Evolutionary conservation across 2,329 filamentous ascomycete species (phyloP).

Genomic region (Neocatenulostroma microsporum): DNA sequence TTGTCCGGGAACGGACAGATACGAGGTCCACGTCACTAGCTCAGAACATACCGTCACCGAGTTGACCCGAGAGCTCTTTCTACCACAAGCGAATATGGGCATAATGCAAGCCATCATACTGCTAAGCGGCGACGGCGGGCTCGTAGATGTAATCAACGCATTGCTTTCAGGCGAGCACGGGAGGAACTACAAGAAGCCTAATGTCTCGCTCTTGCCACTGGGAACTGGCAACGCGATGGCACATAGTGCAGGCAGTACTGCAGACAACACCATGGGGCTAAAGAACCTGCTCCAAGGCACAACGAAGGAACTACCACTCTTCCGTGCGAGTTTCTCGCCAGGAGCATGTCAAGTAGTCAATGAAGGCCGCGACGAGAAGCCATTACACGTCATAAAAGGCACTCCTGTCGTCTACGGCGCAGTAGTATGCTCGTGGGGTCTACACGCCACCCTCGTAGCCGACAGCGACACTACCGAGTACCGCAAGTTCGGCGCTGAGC

Average conservation of each 20-base stretch:
- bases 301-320: conserved; percentile 34
- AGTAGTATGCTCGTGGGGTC: conserved; percentile 82
- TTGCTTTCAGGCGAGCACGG: conserved; percentile 34
- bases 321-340: conserved; percentile 39
- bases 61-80: conserved; percentile 48
- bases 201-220: conserved; percentile 48
- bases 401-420: conserved; percentile 52
- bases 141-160: conserved; percentile 74
- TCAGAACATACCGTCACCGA: conserved; percentile 57
- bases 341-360: conserved; percentile 36
- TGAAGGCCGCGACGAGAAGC: conserved; percentile 38
- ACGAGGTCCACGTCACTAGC: conserved; percentile 54
- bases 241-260: conserved; percentile 34
- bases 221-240: conserved; percentile 46
- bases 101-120: conserved; percentile 59
- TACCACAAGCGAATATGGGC: conserved; percentile 43
- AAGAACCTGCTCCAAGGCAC: conserved; percentile 29
- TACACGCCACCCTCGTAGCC: conserved; percentile 81
- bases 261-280: conserved; percentile 36
- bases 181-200: conserved; percentile 41
- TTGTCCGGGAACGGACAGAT: conserved; percentile 33
- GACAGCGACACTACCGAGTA: conserved; percentile 82
- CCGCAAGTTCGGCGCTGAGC: conserved; percentile 64
- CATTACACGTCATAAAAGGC: conserved; percentile 25
- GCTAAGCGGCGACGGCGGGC: conserved; percentile 78